Conservation (phyloP, 2,329 filamentous ascomycete genomes). For the Sarocladium strictum region DNA sequence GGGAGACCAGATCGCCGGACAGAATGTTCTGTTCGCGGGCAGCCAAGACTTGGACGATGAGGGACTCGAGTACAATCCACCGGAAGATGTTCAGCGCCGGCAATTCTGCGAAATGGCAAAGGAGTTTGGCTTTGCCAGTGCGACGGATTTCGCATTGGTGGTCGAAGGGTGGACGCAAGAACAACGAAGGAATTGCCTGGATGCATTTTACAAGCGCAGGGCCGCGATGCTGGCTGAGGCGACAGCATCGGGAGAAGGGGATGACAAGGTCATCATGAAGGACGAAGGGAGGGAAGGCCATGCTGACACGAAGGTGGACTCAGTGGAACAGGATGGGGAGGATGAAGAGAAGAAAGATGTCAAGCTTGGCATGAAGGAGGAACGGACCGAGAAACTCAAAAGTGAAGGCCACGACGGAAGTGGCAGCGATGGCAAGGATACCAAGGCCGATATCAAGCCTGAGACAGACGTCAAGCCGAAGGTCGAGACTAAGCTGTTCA, state of each 20-base stretch:
- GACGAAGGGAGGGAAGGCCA: slow-evolving; percentile 10
- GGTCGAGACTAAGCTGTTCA: slow-evolving; percentile 6
- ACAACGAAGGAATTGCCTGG: slow-evolving; percentile 69
- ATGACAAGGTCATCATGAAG: slow-evolving; percentile 14
- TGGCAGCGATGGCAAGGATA: background rate
- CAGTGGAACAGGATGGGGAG: too few relatives aligned
- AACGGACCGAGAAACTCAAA: slow-evolving; percentile 9
- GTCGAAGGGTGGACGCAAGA: slow-evolving; percentile 89
- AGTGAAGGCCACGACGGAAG: background rate
- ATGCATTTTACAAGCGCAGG: slow-evolving; percentile 70
- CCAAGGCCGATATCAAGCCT: slow-evolving; percentile 1
- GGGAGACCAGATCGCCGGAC: slow-evolving; percentile 38
- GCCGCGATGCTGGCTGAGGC: slow-evolving; percentile 39
- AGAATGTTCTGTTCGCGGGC: slow-evolving; percentile 53
- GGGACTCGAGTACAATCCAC: slow-evolving; percentile 58
- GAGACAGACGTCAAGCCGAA: slow-evolving; percentile 2
- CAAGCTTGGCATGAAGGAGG: slow-evolving; percentile 10
- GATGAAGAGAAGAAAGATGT: background rate
- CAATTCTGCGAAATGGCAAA: slow-evolving; percentile 91
- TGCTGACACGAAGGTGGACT: too few relatives aligned
- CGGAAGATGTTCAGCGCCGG: slow-evolving; percentile 64
- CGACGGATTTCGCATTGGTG: slow-evolving; percentile 79
- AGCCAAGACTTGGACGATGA: slow-evolving; percentile 32
- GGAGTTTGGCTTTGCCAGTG: slow-evolving; percentile 68
- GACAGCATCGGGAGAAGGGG: slow-evolving; percentile 19